These are phyloP conservation scores for Teratosphaeriaceae sp. DNA, from an alignment of 2,329 filamentous ascomycete genomes.

Conservation along the genomic window DNA sequence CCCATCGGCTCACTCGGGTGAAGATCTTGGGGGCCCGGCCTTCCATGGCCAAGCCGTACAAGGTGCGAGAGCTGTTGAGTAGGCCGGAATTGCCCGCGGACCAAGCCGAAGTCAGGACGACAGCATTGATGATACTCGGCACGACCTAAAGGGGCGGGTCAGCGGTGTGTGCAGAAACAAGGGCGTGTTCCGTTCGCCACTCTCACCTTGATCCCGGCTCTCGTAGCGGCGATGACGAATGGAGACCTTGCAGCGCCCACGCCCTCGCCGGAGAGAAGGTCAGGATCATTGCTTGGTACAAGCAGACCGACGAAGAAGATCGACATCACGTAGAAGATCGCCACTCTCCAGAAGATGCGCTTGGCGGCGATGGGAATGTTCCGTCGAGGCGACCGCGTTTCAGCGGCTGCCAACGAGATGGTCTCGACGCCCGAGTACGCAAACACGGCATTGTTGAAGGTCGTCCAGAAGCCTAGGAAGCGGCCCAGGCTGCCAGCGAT, in stretches of 20 bases:
- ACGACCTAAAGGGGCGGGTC: too few relatives aligned
- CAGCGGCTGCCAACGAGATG: slow-evolving; percentile 15
- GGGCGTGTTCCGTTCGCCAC: too few relatives aligned
- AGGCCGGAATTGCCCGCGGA: slow-evolving; percentile 49
- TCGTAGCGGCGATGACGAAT: slow-evolving; percentile 53
- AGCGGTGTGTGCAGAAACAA: too few relatives aligned
- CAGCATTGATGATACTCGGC: slow-evolving; percentile 57
- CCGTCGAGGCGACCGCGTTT: slow-evolving; percentile 11
- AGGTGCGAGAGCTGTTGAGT: slow-evolving; percentile 45
- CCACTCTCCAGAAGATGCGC: neutral
- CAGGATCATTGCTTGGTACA: slow-evolving; percentile 5
- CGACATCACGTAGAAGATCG: slow-evolving; percentile 18
- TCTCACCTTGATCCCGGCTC: slow-evolving; percentile 55
- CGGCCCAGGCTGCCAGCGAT: slow-evolving; percentile 24
- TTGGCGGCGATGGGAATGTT: neutral
- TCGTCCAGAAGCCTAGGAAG: slow-evolving; percentile 35
- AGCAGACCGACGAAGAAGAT: slow-evolving; percentile 10
- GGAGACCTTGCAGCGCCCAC: slow-evolving; percentile 37
- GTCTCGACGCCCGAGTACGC: slow-evolving; percentile 12
- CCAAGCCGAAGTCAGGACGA: slow-evolving; percentile 56
- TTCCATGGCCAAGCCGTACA: slow-evolving; percentile 51
- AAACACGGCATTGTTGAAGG: slow-evolving; percentile 12
- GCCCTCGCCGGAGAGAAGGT: slow-evolving; percentile 3
- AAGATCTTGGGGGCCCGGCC: slow-evolving; percentile 55
- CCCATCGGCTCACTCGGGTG: slow-evolving; percentile 7